A percentile compares a stretch with the other conserved stretches of the same genome.
These are phyloP conservation scores for Fagus sylvatica DNA, from an alignment of 306 rosid species.

Conservation along the genomic window DNA sequence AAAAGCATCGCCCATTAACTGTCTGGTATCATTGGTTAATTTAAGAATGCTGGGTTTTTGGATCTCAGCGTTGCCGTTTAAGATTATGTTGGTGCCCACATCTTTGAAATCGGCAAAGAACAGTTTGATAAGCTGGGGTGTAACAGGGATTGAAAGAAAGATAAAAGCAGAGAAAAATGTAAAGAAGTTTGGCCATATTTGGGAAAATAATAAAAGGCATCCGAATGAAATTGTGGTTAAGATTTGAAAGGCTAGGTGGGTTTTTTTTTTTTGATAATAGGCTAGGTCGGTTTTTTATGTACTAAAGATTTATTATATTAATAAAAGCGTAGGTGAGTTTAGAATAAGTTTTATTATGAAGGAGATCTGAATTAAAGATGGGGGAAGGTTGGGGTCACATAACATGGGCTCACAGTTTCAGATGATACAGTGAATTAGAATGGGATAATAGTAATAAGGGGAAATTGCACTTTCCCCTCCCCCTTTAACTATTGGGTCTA, in stretches of 20 bases:
- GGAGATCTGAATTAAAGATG: too few relatives aligned
- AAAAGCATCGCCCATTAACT: slow-evolving; percentile 55
- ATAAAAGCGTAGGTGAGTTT: too few relatives aligned
- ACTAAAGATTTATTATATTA: background rate
- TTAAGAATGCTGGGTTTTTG: slow-evolving; percentile 42
- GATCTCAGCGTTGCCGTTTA: slow-evolving; percentile 48
- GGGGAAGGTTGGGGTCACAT: too few relatives aligned
- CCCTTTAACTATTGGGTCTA: too few relatives aligned
- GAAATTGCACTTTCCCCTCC: too few relatives aligned
- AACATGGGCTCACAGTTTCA: too few relatives aligned
- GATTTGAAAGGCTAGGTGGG: background rate
- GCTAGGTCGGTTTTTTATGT: too few relatives aligned
- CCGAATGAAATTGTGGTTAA: background rate
- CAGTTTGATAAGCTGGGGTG: slow-evolving; percentile 37
- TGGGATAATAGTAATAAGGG: too few relatives aligned
- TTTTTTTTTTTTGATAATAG: background rate
- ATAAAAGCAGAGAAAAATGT: slow-evolving; percentile 19
- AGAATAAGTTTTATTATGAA: background rate
- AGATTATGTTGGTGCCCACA: slow-evolving; percentile 38
- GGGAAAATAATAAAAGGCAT: background rate
- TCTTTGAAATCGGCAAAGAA: slow-evolving; percentile 54
- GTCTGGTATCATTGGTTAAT: slow-evolving; percentile 58
- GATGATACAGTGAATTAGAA: too few relatives aligned
- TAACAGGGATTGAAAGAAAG: slow-evolving; percentile 33
- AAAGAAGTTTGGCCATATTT: slow-evolving; percentile 40